Evolutionary conservation across 2,329 filamentous ascomycete genomes (phyloP).

Genomic region (Aspergillus transmontanensis): DNA sequence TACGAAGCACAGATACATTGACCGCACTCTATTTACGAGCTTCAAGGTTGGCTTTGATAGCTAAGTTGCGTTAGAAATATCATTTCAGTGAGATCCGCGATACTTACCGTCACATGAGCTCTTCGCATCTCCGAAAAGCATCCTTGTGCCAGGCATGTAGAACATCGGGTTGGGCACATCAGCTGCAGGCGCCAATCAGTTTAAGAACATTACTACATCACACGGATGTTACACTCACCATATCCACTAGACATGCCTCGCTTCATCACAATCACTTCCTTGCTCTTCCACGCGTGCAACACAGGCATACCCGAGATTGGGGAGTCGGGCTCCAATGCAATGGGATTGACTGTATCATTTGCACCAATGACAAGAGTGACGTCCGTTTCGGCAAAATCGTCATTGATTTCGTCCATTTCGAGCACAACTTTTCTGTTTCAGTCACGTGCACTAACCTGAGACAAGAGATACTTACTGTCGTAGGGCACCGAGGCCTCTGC

Average conservation of each 20-base stretch:
- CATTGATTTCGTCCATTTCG: conserved; percentile 96
- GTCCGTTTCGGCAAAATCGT: conserved; percentile 84
- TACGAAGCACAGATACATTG: background rate
- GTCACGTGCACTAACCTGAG: background rate
- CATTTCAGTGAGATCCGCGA: background rate
- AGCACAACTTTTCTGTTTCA: conserved; percentile 62
- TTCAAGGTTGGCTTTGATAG: conserved; percentile 47
- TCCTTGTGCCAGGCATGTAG: conserved; percentile 84
- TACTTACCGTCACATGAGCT: conserved; percentile 73
- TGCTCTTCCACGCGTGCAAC: conserved; percentile 90
- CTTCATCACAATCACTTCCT: conserved; percentile 93
- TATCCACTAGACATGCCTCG: conserved; percentile 85
- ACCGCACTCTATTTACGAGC: conserved; percentile 27
- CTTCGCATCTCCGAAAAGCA: conserved; percentile 91
- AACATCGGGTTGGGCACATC: conserved; percentile 95
- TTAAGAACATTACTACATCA: background rate
- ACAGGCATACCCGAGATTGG: conserved; percentile 93
- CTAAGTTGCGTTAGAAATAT: conserved; percentile 27
- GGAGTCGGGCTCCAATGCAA: conserved; percentile 79
- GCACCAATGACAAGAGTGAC: conserved; percentile 87
- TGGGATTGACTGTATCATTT: conserved; percentile 91
- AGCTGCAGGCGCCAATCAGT: conserved; percentile 52
- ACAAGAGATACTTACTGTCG: conserved; percentile 59
- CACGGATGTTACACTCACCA: conserved; percentile 55
- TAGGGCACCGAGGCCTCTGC: conserved; percentile 88